Conservation (phyloP, 805 yeast genomes). For the Schizosaccharomyces octosporus region DNA sequence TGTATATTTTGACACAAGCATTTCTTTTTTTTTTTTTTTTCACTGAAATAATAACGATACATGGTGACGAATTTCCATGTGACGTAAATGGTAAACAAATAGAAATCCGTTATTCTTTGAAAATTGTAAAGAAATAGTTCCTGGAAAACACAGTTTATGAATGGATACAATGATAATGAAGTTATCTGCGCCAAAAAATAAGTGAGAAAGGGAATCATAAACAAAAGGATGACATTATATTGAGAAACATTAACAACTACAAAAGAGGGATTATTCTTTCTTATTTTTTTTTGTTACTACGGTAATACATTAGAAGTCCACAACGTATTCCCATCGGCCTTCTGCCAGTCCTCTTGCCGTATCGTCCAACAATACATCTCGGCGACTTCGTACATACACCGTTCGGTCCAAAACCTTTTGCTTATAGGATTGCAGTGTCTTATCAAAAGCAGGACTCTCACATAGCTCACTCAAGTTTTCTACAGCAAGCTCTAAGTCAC, state of each 20-base stretch:
- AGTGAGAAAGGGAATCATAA: neutral
- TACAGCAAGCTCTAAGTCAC: slow-evolving; percentile 34
- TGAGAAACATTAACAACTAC: neutral
- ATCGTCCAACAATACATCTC: slow-evolving; percentile 20
- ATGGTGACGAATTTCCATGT: too few species aligned
- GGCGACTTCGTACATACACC: slow-evolving; percentile 20
- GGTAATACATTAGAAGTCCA: slow-evolving; percentile 5
- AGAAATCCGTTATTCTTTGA: too few species aligned
- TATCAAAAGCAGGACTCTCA: slow-evolving; percentile 15
- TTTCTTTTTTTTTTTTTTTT: too few species aligned
- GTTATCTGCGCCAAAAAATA: neutral
- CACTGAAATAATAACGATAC: too few species aligned
- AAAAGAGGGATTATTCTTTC: neutral
- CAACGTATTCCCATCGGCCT: slow-evolving; percentile 15
- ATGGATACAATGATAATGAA: neutral
- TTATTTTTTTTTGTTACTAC: neutral
- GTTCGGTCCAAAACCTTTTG: slow-evolving; percentile 20
- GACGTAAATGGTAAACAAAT: too few species aligned
- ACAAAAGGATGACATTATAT: neutral
- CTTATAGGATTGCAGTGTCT: slow-evolving; percentile 17
- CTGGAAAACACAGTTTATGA: neutral
- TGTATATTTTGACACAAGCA: too few species aligned
- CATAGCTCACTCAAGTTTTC: slow-evolving; percentile 44
- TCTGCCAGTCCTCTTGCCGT: slow-evolving; percentile 21
- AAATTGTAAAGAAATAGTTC: too few species aligned